Conservation (phyloP, 2,329 filamentous ascomycete species). For the Dothideomycetes sp. region DNA sequence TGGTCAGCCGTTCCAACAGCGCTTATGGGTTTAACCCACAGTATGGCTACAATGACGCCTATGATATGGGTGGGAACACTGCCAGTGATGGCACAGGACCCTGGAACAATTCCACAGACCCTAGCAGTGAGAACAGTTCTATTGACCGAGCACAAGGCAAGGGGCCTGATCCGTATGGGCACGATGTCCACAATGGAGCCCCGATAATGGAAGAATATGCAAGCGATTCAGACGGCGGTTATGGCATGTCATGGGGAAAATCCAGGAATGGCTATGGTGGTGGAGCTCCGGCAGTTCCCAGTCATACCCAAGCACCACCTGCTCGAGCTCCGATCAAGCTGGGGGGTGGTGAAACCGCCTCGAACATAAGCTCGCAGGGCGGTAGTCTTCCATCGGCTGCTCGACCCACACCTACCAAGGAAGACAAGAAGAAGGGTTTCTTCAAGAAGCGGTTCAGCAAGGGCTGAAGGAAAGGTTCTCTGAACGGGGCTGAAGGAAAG, state of each 20-base stretch:
- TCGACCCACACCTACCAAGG: slow-evolving; percentile 18
- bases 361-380: slow-evolving; percentile 15
- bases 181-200: slow-evolving; percentile 26
- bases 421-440: slow-evolving; percentile 83
- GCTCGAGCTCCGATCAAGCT: slow-evolving; percentile 17
- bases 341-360: slow-evolving; percentile 11
- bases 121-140: slow-evolving; percentile 88
- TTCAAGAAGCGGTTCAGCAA: slow-evolving; percentile 75
- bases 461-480: slow-evolving; percentile 14
- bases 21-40: slow-evolving; percentile 33
- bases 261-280: background rate
- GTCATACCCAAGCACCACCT: slow-evolving; percentile 11
- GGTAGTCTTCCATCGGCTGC: slow-evolving; percentile 16
- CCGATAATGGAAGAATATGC: slow-evolving; percentile 34
- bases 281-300: slow-evolving; percentile 8
- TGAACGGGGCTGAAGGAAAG: slow-evolving; percentile 16
- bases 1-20: slow-evolving; percentile 34
- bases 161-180: slow-evolving; percentile 20
- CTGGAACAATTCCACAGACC: slow-evolving; percentile 74
- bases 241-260: slow-evolving; percentile 11
- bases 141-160: slow-evolving; percentile 58
- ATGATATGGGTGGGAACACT: slow-evolving; percentile 66
- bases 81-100: slow-evolving; percentile 62
- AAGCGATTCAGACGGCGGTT: slow-evolving; percentile 15
- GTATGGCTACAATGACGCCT: slow-evolving; percentile 67